Percentiles rank a stretch among this genome's conserved stretches.
phyloP scores from a whole-genome alignment of 768 basidiomycete genomes.

The Tricholoma flavovirens region DNA sequence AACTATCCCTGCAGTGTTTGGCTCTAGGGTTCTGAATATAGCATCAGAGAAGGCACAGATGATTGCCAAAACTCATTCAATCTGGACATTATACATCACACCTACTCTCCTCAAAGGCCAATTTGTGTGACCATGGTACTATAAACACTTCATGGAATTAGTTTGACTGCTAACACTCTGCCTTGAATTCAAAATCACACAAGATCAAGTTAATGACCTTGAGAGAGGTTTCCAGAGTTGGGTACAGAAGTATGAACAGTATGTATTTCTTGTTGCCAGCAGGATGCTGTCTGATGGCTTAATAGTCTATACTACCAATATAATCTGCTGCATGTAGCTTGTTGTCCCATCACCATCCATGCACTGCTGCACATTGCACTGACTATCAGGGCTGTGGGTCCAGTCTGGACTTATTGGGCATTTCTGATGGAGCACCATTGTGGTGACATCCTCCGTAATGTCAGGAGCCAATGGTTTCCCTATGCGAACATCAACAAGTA shows the following conservation, averaged over 20 bases:
- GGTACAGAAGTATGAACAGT: slow-evolving; percentile 36
- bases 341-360: slow-evolving; percentile 17
- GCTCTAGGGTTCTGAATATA: slow-evolving; percentile 1
- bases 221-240: slow-evolving; percentile 26
- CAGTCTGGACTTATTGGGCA: no score
- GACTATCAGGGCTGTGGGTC: no score
- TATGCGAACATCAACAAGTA: slow-evolving; percentile 25
- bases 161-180: slow-evolving; percentile 29
- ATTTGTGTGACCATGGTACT: slow-evolving; percentile 29
- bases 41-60: not conserved
- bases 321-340: not conserved
- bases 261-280: slow-evolving; percentile 6
- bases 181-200: slow-evolving; percentile 27
- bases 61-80: slow-evolving; percentile 32
- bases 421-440: slow-evolving; percentile 29
- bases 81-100: slow-evolving; percentile 33
- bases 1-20: not conserved
- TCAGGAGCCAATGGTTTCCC: slow-evolving; percentile 27
- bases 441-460: slow-evolving; percentile 19
- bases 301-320: slow-evolving; percentile 28
- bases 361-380: no score
- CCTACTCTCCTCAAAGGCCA: slow-evolving; percentile 29
- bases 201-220: slow-evolving; percentile 19
- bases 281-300: not conserved
- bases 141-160: slow-evolving; percentile 36